A percentile compares a stretch with the other conserved stretches of the same genome.
Evolutionary conservation across 2,329 filamentous ascomycete genomes (phyloP).

Genomic region (Ceratocystis lukuohia): DNA sequence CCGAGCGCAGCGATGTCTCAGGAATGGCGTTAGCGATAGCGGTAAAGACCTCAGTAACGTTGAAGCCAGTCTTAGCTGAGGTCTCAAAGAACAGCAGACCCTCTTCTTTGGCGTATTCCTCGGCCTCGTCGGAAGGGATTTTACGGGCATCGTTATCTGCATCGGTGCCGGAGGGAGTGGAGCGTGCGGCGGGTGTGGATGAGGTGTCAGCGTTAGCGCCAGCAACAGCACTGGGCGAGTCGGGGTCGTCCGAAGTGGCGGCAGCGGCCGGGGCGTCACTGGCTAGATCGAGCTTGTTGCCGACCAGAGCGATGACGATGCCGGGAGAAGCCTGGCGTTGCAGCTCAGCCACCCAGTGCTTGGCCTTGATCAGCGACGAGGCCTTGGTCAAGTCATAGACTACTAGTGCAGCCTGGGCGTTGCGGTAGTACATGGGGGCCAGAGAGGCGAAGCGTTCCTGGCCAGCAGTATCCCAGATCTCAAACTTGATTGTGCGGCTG

Average conservation of each 20-base stretch:
- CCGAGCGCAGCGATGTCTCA: slow-evolving; percentile 86
- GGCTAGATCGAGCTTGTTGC: slow-evolving; percentile 90
- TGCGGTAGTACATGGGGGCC: slow-evolving; percentile 99
- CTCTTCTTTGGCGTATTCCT: slow-evolving; percentile 89
- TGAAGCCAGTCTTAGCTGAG: slow-evolving; percentile 88
- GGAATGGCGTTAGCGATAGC: slow-evolving; percentile 97
- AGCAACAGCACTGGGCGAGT: slow-evolving; percentile 25
- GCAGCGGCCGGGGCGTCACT: slow-evolving; percentile 37
- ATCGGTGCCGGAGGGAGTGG: slow-evolving; percentile 27
- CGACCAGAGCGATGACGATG: slow-evolving; percentile 92
- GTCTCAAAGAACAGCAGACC: slow-evolving; percentile 93
- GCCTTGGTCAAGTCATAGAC: slow-evolving; percentile 98
- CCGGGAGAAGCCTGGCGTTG: slow-evolving; percentile 91
- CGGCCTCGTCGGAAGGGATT: slow-evolving; percentile 80
- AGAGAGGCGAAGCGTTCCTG: slow-evolving; percentile 95
- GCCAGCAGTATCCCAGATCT: slow-evolving; percentile 97
- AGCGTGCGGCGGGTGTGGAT: slow-evolving; percentile 30
- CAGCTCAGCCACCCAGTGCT: slow-evolving; percentile 96
- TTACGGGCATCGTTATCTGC: slow-evolving; percentile 65
- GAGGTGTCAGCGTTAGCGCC: slow-evolving; percentile 32
- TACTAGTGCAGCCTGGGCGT: slow-evolving; percentile 91
- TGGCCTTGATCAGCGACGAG: slow-evolving; percentile 87
- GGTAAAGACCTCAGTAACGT: slow-evolving; percentile 92
- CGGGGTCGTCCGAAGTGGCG: slow-evolving; percentile 38
- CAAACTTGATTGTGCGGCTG: slow-evolving; percentile 79